Conservation (phyloP, 2,329 filamentous ascomycete species). For the Sporothrix schenckii region DNA sequence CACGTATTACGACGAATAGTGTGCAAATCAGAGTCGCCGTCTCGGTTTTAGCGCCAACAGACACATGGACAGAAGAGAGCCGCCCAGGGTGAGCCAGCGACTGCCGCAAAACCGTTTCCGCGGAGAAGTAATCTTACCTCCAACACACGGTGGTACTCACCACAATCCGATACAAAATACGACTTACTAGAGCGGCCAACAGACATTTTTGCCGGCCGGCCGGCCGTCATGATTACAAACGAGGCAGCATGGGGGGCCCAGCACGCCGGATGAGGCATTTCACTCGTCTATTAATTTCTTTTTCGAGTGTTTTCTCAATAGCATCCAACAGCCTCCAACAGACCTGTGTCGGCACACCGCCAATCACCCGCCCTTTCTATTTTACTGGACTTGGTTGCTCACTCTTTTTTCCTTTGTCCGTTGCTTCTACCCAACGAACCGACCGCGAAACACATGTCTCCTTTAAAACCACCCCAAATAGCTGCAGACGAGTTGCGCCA, state of each 20-base stretch:
- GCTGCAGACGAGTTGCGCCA: not conserved
- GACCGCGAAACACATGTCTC: not conserved
- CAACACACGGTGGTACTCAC: not conserved
- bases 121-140: not conserved
- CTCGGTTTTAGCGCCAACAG: slow-evolving; percentile 15
- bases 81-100: not conserved
- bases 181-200: not conserved
- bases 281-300: not conserved
- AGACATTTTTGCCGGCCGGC: not conserved
- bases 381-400: not conserved
- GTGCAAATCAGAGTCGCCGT: not conserved
- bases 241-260: not conserved
- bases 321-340: slow-evolving; percentile 1
- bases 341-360: not conserved
- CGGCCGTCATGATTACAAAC: not conserved
- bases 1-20: too few species aligned
- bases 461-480: not conserved
- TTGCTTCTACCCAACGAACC: not conserved
- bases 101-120: not conserved
- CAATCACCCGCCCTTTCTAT: not conserved
- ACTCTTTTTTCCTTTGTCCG: not conserved
- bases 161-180: not conserved
- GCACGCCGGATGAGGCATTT: slow-evolving; percentile 25
- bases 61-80: not conserved
- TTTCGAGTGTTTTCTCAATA: not conserved